Base-by-base conservation (phyloP, 306 rosid genomes). In the Arachis hypogaea region DNA sequence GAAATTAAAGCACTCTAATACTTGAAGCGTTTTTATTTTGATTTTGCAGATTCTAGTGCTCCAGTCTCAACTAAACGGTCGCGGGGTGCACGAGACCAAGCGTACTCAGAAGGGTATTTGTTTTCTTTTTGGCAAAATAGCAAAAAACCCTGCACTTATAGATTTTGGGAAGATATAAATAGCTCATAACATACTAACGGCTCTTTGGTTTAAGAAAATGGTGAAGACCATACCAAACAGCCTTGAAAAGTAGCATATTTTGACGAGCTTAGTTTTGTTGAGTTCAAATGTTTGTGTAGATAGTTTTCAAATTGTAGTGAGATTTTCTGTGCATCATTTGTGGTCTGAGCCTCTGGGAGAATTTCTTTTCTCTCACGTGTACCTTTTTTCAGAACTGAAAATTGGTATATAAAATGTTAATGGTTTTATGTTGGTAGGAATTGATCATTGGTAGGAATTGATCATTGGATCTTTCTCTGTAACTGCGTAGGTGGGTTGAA, bases 401-500 rank as follows among this genome's bases (percentile, higher is more conserved):
- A 59, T 55, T 58, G 63, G 16, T 70, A 50, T 54, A 52, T 49
- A 70, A 41, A 14, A 16, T 66, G 8, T 9, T 61, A 36, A 6
- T 40, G 36, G 28, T 18, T 40, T 29, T 52, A 30, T 28, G 55
- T 47, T 40, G 30, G 1, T 22, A 22, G 28, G 28, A 22, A 22
- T 22, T 22, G 22, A 22, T 22, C 22, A 22, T 22, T 22, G 22
- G 46, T 9, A 11, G 52, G 33, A 43, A 28, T 44, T 76, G 64
- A 50, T 51, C 38, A 33, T 33, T 33, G 38, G 3, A 33, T 71
- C 59, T 71, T 68, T 47, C 30, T 84, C 33, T 67, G 9, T 62
- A 49, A 47, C 55, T 51, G 7, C 83, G 86, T 77, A 89, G 99
- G 78, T 94, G 99, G 99, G 93, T 88, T 78, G 97, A 94, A 69